Evolutionary conservation across 805 yeast genomes (phyloP), one percentile per base, ranked within the genome.

Genomic region (Zygoascus ofunaensis): DNA sequence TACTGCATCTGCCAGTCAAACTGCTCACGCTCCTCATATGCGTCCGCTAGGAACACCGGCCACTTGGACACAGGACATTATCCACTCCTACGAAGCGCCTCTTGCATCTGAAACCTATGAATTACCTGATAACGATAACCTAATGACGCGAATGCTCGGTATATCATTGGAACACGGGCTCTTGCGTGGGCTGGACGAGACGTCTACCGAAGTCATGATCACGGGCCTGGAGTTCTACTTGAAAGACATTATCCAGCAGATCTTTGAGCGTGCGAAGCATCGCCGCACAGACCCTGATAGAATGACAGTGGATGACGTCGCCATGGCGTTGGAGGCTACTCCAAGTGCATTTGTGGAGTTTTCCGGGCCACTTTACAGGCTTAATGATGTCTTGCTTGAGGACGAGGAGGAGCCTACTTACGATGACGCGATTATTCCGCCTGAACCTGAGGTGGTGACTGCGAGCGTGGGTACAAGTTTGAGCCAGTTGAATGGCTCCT

Each of bases 1-100:
- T 15, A 20, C 49, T 8, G 30, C 37, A 4, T 40, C 35, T 20
- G 21, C 15, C 4, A 23, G 34, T 19, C n/a, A n/a, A n/a, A n/a
- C n/a, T n/a, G n/a, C n/a, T n/a, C n/a, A n/a, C n/a, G 22, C 26
- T 17, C n/a, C 30, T 22, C 23, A n/a, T 17, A 35, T 41, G 38
- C 42, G 24, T 44, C 33, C 41, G 3, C 15, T 12, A 15, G 49
- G 55, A 37, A 61, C 59, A 45, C 60, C 67, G 4, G 57, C 54
- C 41, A 82, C 82, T 53, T 87, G 96, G 90, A 86, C 94, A 19
- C 95, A 89, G 61, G 97, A 92, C 58, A 85, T 92, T 15, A 73
- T 82, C 43, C 87, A 82, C 56, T 94, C 92, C 3, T 74, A 86
- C 44, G 87, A 84, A 53, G 76, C 92, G 1, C 90, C 92, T 3